Evolutionary conservation across 306 rosid genomes (phyloP).

Genomic region (Gillenia trifoliata): DNA sequence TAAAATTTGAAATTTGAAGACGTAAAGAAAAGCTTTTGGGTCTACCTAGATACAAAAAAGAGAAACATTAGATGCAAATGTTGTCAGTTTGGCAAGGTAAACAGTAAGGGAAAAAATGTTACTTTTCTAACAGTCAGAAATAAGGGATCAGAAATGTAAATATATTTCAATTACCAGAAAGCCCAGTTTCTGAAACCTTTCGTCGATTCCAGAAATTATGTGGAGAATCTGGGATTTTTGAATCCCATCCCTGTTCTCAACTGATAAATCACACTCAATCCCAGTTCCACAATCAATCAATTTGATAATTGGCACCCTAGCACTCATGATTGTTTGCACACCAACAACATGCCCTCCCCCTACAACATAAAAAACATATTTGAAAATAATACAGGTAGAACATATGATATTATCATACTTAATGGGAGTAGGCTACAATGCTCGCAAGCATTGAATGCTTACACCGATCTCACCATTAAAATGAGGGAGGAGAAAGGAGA

Average conservation of each 20-base stretch:
- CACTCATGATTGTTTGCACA: constrained; percentile 1
- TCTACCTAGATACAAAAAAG: neutral
- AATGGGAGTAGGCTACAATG: too few species aligned
- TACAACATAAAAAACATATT: neutral
- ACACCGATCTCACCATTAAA: too few species aligned
- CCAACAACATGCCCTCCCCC: constrained; percentile 8
- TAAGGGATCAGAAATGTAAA: neutral
- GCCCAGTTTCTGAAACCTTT: constrained; percentile 11
- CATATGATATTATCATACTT: neutral
- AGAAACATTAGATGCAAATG: neutral
- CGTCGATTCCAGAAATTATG: constrained; percentile 2
- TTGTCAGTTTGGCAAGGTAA: neutral
- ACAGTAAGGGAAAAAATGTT: neutral
- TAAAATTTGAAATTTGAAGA: neutral
- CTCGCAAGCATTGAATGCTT: too few species aligned
- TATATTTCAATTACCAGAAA: constrained; percentile 5
- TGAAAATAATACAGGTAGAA: neutral
- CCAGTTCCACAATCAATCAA: constrained; percentile 5
- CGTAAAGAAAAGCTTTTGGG: neutral
- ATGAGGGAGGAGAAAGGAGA: too few species aligned
- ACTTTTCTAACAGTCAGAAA: neutral
- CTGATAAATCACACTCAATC: constrained; percentile 10
- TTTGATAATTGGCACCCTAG: constrained; percentile 16
- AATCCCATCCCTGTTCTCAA: constrained; percentile 16
- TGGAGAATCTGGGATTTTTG: constrained; percentile 5